A percentile compares a stretch with the other conserved stretches of the same genome.
These are phyloP conservation scores for Triglochin maritima DNA, from an alignment of 106 monocot species.

Conservation along the genomic window DNA sequence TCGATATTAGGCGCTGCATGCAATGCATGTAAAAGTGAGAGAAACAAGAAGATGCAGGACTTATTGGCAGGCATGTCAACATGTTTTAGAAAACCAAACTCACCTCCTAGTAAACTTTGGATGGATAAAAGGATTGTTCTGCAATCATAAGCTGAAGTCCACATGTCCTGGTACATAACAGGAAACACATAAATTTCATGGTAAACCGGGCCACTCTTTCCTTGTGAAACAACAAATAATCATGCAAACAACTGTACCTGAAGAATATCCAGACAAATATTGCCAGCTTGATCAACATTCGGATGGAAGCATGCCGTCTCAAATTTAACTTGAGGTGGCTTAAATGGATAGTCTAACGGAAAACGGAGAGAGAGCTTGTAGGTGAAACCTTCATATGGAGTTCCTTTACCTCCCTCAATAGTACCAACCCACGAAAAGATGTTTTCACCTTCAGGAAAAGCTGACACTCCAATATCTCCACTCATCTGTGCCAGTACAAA, in stretches of 20 bases:
- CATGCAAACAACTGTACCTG: conserved; percentile 30
- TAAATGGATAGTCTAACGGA: conserved; percentile 72
- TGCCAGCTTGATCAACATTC: conserved; percentile 64
- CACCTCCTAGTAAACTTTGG: conserved; percentile 79
- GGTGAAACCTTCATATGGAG: conserved; percentile 63
- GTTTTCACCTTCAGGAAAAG: conserved; percentile 70
- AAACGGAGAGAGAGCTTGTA: conserved; percentile 65
- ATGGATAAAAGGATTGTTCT: conserved; percentile 60
- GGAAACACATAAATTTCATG: background rate
- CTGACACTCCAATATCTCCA: conserved; percentile 54
- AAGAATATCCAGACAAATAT: conserved; percentile 74
- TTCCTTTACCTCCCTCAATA: conserved; percentile 57
- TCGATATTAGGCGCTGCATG: conserved; percentile 57
- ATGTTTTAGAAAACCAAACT: conserved; percentile 2
- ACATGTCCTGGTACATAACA: conserved; percentile 47
- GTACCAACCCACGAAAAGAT: conserved; percentile 78
- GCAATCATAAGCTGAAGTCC: conserved; percentile 81
- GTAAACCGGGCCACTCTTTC: background rate
- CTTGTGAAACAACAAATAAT: background rate
- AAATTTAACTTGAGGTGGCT: conserved; percentile 74
- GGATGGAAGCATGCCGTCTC: conserved; percentile 76
- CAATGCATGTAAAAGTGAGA: conserved; percentile 2
- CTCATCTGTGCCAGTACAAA: conserved; percentile 34
- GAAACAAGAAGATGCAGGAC: background rate
- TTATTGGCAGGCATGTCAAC: background rate